These are phyloP conservation scores for Fusarium marasasianum DNA, from an alignment of 2,329 filamentous ascomycete genomes.

Conservation along the genomic window DNA sequence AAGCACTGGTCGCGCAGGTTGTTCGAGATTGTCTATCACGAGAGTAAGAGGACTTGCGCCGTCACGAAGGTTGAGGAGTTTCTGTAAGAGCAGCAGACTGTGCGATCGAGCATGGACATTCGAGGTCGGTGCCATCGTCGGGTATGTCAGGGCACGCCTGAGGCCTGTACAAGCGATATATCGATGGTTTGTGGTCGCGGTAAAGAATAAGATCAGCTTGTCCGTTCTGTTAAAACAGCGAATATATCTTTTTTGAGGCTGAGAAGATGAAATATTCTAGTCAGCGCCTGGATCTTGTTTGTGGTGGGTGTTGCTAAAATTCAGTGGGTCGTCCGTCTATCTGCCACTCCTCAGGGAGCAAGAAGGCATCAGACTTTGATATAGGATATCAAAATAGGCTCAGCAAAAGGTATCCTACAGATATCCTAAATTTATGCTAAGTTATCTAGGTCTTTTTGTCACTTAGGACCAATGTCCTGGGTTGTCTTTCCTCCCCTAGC, in stretches of 20 bases:
- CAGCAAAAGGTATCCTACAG: neutral
- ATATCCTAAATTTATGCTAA: neutral
- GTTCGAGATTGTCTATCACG: constrained; percentile 85
- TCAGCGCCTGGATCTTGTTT: constrained; percentile 7
- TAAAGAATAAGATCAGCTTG: no score
- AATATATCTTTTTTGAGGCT: neutral
- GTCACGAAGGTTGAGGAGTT: constrained; percentile 80
- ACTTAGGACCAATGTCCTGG: neutral
- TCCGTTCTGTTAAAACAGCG: neutral
- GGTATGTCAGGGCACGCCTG: neutral
- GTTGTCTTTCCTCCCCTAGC: neutral
- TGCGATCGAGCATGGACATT: constrained; percentile 80
- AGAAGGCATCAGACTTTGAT: neutral
- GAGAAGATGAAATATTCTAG: constrained; percentile 4
- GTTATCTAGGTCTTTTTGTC: neutral
- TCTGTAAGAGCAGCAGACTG: constrained; percentile 84
- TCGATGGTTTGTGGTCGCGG: no score
- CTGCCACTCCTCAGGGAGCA: neutral
- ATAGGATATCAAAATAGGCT: neutral
- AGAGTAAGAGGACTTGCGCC: constrained; percentile 87
- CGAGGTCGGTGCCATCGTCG: constrained; percentile 63
- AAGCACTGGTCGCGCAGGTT: constrained; percentile 75
- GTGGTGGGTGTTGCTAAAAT: constrained; percentile 28
- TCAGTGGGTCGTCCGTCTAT: constrained; percentile 27
- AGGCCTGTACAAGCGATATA: neutral